Conservation (phyloP, 192 early-diverging fungal genomes). For the Mortierella hygrophila region DNA sequence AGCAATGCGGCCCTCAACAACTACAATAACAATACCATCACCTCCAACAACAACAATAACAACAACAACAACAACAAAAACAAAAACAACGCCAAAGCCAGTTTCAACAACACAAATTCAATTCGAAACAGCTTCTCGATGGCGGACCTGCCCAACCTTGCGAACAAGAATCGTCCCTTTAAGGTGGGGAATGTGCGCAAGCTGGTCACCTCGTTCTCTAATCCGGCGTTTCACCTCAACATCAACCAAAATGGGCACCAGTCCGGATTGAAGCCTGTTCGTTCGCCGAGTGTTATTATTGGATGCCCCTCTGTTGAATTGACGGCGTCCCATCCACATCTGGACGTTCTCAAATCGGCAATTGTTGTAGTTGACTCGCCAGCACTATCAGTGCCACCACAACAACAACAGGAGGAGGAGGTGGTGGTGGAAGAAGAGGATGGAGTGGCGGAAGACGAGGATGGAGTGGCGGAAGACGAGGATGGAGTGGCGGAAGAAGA, state of each 20-base stretch:
- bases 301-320: constrained; percentile 11
- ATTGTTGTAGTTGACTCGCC: background rate
- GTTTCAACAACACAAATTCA: too few species aligned
- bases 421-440: background rate
- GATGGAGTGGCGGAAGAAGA: background rate
- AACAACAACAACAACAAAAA: too few species aligned
- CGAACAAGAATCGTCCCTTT: background rate
- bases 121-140: background rate
- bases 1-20: background rate
- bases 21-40: background rate
- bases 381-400: background rate
- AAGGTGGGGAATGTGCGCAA: constrained; percentile 6
- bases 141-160: background rate
- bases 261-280: background rate
- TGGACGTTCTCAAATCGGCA: background rate
- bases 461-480: background rate
- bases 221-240: constrained; percentile 4
- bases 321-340: background rate
- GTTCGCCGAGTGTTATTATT: background rate
- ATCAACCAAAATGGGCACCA: background rate
- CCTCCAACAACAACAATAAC: background rate
- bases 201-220: constrained; percentile 26
- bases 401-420: background rate
- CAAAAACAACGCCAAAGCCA: background rate
- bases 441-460: background rate